Conservation (phyloP, 306 rosid species). For the Erythrophleum fordii region DNA sequence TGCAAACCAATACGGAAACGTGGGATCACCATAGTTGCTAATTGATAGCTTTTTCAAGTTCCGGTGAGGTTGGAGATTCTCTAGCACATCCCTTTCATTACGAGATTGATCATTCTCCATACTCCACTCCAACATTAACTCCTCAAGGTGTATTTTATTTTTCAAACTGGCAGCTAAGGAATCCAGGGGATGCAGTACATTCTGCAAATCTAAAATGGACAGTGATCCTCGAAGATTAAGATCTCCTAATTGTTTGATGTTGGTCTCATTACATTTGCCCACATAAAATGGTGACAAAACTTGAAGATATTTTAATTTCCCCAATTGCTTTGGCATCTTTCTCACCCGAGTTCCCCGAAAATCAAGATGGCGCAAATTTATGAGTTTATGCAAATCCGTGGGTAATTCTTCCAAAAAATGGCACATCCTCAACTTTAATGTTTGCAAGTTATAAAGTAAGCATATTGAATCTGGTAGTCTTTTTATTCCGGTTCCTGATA, state of each 20-base stretch:
- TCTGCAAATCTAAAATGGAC: background rate
- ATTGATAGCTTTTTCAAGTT: background rate
- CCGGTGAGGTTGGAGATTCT: background rate
- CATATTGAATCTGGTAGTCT: constrained; percentile 33
- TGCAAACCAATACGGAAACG: constrained; percentile 30
- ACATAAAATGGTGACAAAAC: constrained; percentile 28
- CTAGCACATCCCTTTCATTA: background rate
- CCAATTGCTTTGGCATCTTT: constrained; percentile 32
- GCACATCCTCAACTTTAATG: constrained; percentile 36
- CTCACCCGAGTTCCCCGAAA: too few relatives aligned
- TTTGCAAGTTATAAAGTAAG: constrained; percentile 43
- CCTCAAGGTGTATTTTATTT: background rate
- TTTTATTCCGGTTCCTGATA: background rate
- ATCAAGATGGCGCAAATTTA: too few relatives aligned
- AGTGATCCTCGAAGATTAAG: background rate
- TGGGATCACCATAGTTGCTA: constrained; percentile 1
- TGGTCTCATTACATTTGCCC: constrained; percentile 2
- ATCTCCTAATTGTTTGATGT: background rate
- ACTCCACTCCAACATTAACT: background rate
- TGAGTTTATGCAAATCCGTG: constrained; percentile 15
- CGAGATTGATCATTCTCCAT: background rate
- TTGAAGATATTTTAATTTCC: constrained; percentile 31
- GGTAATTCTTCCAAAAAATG: constrained; percentile 5
- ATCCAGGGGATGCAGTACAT: background rate
- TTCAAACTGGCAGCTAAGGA: background rate